Percentiles rank a stretch among this genome's conserved stretches.
Conservation (phyloP, 192 early-diverging fungal species). For the Hyaloraphidium curvatum region DNA sequence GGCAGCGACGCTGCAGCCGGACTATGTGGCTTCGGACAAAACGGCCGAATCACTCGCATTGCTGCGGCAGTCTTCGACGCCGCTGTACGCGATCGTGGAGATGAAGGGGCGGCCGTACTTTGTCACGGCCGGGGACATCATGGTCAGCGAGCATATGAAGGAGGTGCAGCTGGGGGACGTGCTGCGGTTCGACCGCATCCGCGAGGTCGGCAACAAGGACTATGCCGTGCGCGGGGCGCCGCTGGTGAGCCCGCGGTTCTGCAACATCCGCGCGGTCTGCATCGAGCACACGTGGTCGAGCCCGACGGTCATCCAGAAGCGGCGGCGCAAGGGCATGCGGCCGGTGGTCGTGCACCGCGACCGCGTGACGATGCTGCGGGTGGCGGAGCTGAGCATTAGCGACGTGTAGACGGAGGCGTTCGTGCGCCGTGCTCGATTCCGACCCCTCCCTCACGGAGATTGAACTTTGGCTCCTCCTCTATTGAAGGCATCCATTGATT, state of each 20-base stretch:
- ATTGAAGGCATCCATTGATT: too few relatives aligned
- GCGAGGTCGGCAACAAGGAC: slow-evolving; percentile 65
- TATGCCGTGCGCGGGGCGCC: slow-evolving; percentile 72
- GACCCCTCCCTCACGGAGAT: too few relatives aligned
- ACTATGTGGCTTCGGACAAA: too few relatives aligned
- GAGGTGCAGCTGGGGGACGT: slow-evolving; percentile 74
- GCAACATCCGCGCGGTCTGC: slow-evolving; percentile 60
- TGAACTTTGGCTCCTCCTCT: too few relatives aligned
- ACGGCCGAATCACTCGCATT: background rate
- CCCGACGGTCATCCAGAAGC: slow-evolving; percentile 53
- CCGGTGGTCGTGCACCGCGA: slow-evolving; percentile 45
- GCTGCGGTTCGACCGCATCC: slow-evolving; percentile 62
- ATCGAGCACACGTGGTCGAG: slow-evolving; percentile 71
- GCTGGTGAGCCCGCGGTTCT: slow-evolving; percentile 49
- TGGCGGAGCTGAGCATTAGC: slow-evolving; percentile 48
- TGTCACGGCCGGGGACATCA: slow-evolving; percentile 69
- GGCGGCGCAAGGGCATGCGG: slow-evolving; percentile 54
- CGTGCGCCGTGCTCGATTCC: too few relatives aligned
- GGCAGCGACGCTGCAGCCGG: background rate
- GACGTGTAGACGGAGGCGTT: too few relatives aligned
- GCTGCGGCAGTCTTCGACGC: slow-evolving; percentile 9
- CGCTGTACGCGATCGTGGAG: slow-evolving; percentile 71
- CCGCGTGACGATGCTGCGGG: slow-evolving; percentile 48
- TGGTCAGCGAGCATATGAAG: slow-evolving; percentile 61
- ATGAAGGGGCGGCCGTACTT: slow-evolving; percentile 68